Evolutionary conservation across 352 stramenopile genomes (phyloP).

Genomic region (Phytophthora agathidicida): DNA sequence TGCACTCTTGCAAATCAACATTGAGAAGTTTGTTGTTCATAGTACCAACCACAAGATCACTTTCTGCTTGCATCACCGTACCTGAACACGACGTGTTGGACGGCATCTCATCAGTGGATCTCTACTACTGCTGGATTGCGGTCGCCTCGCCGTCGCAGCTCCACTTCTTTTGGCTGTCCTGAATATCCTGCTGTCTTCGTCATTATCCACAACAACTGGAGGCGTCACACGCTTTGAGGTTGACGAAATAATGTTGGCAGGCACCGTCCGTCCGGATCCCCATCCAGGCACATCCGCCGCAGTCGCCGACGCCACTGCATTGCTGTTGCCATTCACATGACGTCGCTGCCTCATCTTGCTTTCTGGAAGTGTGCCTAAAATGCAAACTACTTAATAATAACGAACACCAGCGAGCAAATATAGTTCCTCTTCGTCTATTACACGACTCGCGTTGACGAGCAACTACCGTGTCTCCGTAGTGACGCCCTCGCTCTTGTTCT

Average conservation of each 20-base stretch:
- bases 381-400: constrained; percentile 16
- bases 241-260: constrained; percentile 17
- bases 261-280: constrained; percentile 20
- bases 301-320: constrained; percentile 22
- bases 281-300: constrained; percentile 1
- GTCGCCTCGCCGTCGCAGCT: constrained; percentile 26
- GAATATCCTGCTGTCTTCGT: not conserved
- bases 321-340: constrained; percentile 64
- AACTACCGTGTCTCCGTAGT: constrained; percentile 2
- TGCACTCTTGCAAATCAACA: constrained; percentile 30
- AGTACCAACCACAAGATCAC: not conserved
- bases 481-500: constrained; percentile 23
- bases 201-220: not conserved
- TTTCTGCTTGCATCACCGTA: not conserved
- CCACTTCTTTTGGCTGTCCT: constrained; percentile 14
- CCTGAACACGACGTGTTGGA: constrained; percentile 38
- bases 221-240: constrained; percentile 3
- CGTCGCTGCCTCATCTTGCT: constrained; percentile 58
- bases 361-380: too few relatives aligned
- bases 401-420: constrained; percentile 23
- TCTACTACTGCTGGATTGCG: constrained; percentile 18
- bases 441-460: not conserved
- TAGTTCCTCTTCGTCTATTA: constrained; percentile 28
- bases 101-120: constrained; percentile 3
- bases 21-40: not conserved